phyloP scores from a whole-genome alignment of 176 grass and related monocot genomes.

The Ensete ventricosum region DNA sequence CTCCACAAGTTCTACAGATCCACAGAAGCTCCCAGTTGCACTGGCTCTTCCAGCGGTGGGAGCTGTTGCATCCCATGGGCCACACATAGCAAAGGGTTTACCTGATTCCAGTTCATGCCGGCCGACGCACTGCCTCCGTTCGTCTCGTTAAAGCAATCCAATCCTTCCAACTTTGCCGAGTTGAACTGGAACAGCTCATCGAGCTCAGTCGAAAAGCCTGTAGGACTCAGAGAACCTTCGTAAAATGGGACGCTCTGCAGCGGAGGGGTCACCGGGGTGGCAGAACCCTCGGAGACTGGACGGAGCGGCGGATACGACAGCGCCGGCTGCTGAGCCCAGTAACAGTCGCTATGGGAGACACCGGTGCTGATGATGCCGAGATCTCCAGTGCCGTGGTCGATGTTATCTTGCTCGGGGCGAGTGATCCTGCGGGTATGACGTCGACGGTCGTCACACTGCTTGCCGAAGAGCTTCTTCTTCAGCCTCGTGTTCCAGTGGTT shows the following conservation, averaged over 20 bases:
- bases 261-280: no score
- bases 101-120: slow-evolving; percentile 12
- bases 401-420: slow-evolving; percentile 32
- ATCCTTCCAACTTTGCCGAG: slow-evolving; percentile 57
- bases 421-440: not conserved
- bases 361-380: slow-evolving; percentile 1
- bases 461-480: slow-evolving; percentile 93
- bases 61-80: no score
- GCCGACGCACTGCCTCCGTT: no score
- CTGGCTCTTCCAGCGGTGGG: slow-evolving; percentile 32
- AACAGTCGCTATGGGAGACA: no score
- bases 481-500: slow-evolving; percentile 98
- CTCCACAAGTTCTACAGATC: no score
- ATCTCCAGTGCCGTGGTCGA: not conserved
- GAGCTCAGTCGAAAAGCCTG: slow-evolving; percentile 35
- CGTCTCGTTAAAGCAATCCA: slow-evolving; percentile 38
- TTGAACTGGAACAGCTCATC: slow-evolving; percentile 71
- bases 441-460: slow-evolving; percentile 36
- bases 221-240: no score
- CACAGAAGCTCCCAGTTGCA: slow-evolving; percentile 29
- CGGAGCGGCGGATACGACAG: no score
- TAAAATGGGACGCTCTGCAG: no score
- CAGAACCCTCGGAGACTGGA: no score
- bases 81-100: no score
- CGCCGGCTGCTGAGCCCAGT: no score